Evolutionary conservation across 2,329 filamentous ascomycete species (phyloP).

Genomic region (Alternaria triticimaculans): DNA sequence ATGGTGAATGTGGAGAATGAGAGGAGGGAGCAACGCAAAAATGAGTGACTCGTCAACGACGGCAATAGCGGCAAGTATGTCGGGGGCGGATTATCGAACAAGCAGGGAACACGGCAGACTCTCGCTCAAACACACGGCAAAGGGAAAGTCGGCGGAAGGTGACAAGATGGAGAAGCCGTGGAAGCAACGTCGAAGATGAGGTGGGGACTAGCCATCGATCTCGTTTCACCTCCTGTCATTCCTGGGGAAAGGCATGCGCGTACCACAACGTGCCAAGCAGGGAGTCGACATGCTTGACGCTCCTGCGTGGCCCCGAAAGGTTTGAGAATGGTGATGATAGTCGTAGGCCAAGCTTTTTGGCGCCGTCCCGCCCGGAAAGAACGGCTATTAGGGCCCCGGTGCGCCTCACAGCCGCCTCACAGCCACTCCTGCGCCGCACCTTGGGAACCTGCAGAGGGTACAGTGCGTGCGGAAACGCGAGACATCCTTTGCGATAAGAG

Average conservation of each 20-base stretch:
- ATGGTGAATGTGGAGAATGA: conserved; percentile 15
- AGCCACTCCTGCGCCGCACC: conserved; percentile 10
- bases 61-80: background rate
- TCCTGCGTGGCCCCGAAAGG: background rate
- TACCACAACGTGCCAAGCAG: conserved; percentile 16
- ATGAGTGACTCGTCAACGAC: conserved; percentile 2
- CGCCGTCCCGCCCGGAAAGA: conserved; percentile 12
- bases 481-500: background rate
- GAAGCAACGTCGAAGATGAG: background rate
- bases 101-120: conserved; percentile 1
- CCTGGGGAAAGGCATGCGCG: conserved; percentile 15
- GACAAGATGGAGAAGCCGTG: background rate
- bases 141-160: background rate
- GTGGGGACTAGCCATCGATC: background rate
- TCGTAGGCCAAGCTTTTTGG: conserved; percentile 17
- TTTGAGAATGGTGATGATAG: conserved; percentile 18
- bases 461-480: background rate
- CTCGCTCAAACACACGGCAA: background rate
- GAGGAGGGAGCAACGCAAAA: conserved; percentile 7
- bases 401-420: background rate
- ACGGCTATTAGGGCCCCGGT: conserved; percentile 11
- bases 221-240: conserved; percentile 4
- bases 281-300: background rate
- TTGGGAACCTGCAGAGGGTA: background rate
- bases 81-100: background rate